Evolutionary conservation across 2,329 filamentous ascomycete species (phyloP).

Genomic region (Xylariaceae sp.): DNA sequence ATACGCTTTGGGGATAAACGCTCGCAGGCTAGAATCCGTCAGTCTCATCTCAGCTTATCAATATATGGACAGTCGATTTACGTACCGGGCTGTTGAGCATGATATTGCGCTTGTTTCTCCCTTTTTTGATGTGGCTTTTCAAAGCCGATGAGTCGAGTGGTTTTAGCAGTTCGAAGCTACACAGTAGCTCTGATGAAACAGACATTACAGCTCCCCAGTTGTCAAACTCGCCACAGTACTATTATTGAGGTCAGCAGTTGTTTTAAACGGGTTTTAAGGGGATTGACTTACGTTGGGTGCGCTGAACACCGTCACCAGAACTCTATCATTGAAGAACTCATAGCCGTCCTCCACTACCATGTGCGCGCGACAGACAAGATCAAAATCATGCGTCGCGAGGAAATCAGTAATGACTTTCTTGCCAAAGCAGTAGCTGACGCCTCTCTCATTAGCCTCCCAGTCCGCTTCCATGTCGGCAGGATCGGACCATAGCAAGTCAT

Average conservation of each 20-base stretch:
- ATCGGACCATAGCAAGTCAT: constrained; percentile 95
- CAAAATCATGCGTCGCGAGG: constrained; percentile 89
- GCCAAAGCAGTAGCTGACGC: constrained; percentile 97
- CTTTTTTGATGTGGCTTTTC: constrained; percentile 99
- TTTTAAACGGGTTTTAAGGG: too few relatives aligned
- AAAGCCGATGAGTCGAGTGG: constrained; percentile 92
- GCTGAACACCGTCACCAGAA: constrained; percentile 94
- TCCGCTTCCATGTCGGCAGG: constrained; percentile 97
- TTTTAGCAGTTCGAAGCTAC: constrained; percentile 95
- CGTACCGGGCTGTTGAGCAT: constrained; percentile 95
- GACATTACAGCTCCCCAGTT: constrained; percentile 99
- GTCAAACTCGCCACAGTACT: constrained; percentile 99
- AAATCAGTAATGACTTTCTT: constrained; percentile 99
- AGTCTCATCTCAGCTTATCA: constrained; percentile 8
- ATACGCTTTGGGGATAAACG: constrained; percentile 55
- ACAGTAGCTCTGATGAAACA: constrained; percentile 86
- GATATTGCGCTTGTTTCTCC: constrained; percentile 86
- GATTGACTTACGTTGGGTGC: constrained; percentile 79
- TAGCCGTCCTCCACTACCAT: constrained; percentile 99
- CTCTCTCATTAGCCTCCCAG: constrained; percentile 96
- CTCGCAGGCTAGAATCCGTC: constrained; percentile 42
- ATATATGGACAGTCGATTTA: constrained; percentile 20
- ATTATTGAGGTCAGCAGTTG: background rate
- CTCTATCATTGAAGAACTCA: constrained; percentile 95
- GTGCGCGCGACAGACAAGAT: constrained; percentile 93